Base-by-base conservation (phyloP, 2,329 filamentous ascomycete species). In the Leptographium galeiforme region DNA sequence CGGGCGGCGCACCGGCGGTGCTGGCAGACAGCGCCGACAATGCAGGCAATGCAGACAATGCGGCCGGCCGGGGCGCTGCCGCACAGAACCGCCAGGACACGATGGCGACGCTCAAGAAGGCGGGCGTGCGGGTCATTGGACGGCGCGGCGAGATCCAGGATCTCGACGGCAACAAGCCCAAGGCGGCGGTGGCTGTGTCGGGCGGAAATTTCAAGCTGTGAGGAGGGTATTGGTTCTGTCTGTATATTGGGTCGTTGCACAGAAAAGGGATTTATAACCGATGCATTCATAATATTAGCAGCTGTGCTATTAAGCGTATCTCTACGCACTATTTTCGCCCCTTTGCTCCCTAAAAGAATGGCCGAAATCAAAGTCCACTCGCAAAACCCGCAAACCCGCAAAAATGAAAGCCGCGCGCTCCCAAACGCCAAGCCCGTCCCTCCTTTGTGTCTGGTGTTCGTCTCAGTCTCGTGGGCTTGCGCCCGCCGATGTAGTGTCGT, bases 61-160 rank as follows among this genome's bases (percentile, higher is more conserved):
- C 62, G 83, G 78, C 40, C 69, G 84, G 82, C 33, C 41, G 43
- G 5, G 54, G 46, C 3, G 48, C 73, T 59, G 69, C 69, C 57
- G 53, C 55, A 16, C 41, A 34, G 32, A 32, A 39, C 36, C 39
- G 49, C 25, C 39, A 48, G 38, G 71, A 75, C 55, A 74, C 71
- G 25, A 61, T 76, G 50, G 70, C 66, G 7, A 69, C 74, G 50
- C 66, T 72, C 50, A 70, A 67, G 62, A 68, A 85, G 76, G 89
- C 87, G 51, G 87, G 87, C 56, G 91, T 96, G 61, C 91, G 86
- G 75, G 79, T 97, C 56, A 93, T 96, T 70, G 90, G 89, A 57
- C 87, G 85, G 70, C 90, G 88, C 73, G 91, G 91, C 51, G 84
- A 90, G 67, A 72, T 95, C 53, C 84, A 84, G 18, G 85, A 94